These are phyloP conservation scores for Fusarium sp. DNA, from an alignment of 2,329 filamentous ascomycete species.

Conservation along the genomic window DNA sequence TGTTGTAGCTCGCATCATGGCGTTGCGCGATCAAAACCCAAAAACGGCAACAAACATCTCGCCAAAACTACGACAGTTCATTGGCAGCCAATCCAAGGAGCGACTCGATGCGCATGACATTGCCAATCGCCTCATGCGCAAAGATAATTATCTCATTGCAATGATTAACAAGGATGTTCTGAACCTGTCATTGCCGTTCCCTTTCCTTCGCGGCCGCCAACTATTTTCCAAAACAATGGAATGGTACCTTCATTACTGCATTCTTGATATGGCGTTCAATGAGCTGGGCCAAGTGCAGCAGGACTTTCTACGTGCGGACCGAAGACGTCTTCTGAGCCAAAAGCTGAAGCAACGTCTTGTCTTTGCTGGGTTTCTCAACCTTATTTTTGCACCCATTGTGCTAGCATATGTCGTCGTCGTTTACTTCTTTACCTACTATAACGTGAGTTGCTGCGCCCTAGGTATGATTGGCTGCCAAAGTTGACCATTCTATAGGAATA, in stretches of 20 bases:
- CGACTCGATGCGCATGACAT: conserved; percentile 96
- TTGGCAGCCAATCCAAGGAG: conserved; percentile 90
- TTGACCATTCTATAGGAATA: conserved; percentile 71
- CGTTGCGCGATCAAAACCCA: conserved; percentile 84
- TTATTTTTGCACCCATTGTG: conserved; percentile 86
- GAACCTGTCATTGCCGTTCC: conserved; percentile 84
- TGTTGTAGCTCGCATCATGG: conserved; percentile 85
- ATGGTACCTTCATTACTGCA: conserved; percentile 90
- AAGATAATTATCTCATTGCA: conserved; percentile 96
- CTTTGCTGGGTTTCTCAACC: conserved; percentile 85
- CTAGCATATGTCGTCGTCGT: conserved; percentile 86
- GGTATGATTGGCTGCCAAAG: too few species aligned
- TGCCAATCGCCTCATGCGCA: conserved; percentile 94
- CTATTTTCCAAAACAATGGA: conserved; percentile 90
- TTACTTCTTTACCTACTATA: conserved; percentile 95
- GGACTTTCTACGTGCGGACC: conserved; percentile 84
- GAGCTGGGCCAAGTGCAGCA: conserved; percentile 86
- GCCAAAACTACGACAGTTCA: conserved; percentile 61
- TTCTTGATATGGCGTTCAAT: conserved; percentile 95
- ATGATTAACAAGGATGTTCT: conserved; percentile 97
- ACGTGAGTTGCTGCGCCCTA: conserved; percentile 61
- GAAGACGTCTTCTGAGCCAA: conserved; percentile 79
- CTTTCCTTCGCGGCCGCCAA: conserved; percentile 80
- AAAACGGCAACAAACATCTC: conserved; percentile 71
- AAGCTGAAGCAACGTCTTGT: conserved; percentile 80